Evolutionary conservation across 2,329 filamentous ascomycete genomes (phyloP), one percentile per base, ranked within the genome.

Genomic region (Colletotrichum sansevieriae): DNA sequence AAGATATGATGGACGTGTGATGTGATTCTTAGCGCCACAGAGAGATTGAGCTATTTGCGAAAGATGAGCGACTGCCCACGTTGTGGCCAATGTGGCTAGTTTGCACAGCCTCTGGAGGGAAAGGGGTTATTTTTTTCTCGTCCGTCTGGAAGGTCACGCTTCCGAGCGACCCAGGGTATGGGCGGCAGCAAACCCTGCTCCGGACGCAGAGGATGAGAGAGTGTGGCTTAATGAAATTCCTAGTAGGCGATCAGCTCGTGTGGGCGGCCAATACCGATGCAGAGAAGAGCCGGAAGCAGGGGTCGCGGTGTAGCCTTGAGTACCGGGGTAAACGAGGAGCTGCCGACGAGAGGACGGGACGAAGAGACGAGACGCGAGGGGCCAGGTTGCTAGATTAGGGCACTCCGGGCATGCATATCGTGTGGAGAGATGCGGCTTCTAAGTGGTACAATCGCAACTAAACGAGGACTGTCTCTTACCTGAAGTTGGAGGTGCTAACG

Each of bases 211-310:
- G 63, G 37, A 46, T 70, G 54, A 25, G 6, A 29, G 63, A 63
- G 67, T 57, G 61, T 63, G 63, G 63, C 64, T 65, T 61, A 59
- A 57, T 51, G 49, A 61, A 70, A 70, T 66, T 70, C 65, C 65
- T 71, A 20, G 61, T 62, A 63, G 62, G 51, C 66, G 60, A 71
- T 71, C 65, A 59, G 65, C 54, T 70, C 43, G 60, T 62, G 43
- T 55, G 66, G 35, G 61, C 56, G 69, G 59, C 69, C 69, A 71
- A 71, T 71, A 54, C 69, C 20, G 57, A 71, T 62, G 54, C 44
- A 71, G 66, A 70, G 69, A 70, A 71, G 69, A 66, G 66, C 49
- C 69, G 65, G 61, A 70, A 58, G 56, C 69, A 71, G 67, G 63
- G 70, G 57, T 35, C 3, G 61, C 52, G 54, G 41, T 52, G 59